Evolutionary conservation across 306 rosid species (phyloP), one percentile per base, ranked within the genome.

Genomic region (Gastrolobium bilobum): DNA sequence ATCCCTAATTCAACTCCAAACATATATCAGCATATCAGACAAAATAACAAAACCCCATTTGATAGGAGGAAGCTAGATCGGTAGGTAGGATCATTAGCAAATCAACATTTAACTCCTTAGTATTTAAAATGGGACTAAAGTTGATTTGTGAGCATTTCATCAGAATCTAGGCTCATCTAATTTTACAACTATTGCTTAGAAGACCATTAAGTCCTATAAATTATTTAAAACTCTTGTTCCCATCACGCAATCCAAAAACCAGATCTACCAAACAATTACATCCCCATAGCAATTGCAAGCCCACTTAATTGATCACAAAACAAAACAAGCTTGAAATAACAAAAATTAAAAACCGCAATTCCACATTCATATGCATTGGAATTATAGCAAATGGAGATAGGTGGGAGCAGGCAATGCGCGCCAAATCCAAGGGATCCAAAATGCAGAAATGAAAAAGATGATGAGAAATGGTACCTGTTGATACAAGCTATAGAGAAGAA

Each of bases 401-500:
- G 5, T 8, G 4, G 8, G 26, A 20, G 26, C 26, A 20, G 1
- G 26, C 26, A 31, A 59, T 59, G 39, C 42, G 42, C 65, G 42
- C 65, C 15, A 31, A 60, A 34, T 20, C 26, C 26, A 20, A 20
- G 26, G 26, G 26, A 20, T 20, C 26, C 26, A 20, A 20, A 20
- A 20, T 20, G 8, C 4, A 53, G 67, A 54, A 13, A 53, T 5
- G 59, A 35, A 31, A 71, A 79, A 30, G 71, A 73, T 14, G 4
- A 34, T 44, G 9, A 4, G 52, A 68, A 13, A 7, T 8, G 10
- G 51, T 51, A 89, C 98, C 98, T 94, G 98, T 54, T 94, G 97
- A 44, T 91, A 85, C 75, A 94, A 71, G 67, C 92, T 95, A 54
- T 91, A 94, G 72, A 94, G 91, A 35, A 94, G 85, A 73, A 92